Percentiles rank a stretch among this genome's conserved stretches.
Conservation (phyloP, 2,329 filamentous ascomycete species). For the Xylaria sp. region DNA sequence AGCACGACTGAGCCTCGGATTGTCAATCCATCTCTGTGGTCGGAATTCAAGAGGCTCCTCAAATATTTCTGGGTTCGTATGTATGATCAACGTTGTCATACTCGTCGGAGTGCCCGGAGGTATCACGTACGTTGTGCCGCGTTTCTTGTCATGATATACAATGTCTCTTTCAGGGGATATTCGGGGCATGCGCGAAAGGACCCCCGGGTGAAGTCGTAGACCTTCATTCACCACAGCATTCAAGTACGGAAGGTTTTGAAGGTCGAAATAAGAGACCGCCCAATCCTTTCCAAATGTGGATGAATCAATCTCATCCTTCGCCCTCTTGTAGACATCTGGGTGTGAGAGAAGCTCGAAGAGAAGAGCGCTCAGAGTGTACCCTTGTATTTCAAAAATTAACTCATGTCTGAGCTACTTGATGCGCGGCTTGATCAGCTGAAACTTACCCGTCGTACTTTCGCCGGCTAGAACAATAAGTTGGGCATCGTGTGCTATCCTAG, state of each 20-base stretch:
- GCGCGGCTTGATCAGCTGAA: neutral
- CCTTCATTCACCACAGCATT: constrained; percentile 49
- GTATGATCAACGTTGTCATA: constrained; percentile 35
- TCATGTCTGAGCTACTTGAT: neutral
- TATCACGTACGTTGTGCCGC: constrained; percentile 30
- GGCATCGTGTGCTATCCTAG: constrained; percentile 35
- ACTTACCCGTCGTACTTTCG: constrained; percentile 34
- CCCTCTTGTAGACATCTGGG: constrained; percentile 18
- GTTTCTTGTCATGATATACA: constrained; percentile 40
- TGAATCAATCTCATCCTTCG: constrained; percentile 27
- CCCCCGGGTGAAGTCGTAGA: constrained; percentile 53
- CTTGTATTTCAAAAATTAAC: neutral
- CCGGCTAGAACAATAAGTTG: constrained; percentile 35
- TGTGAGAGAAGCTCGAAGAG: constrained; percentile 37
- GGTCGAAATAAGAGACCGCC: constrained; percentile 31
- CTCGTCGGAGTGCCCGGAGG: constrained; percentile 32
- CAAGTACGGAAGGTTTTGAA: constrained; percentile 49
- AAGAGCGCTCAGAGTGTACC: constrained; percentile 27
- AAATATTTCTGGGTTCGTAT: constrained; percentile 37
- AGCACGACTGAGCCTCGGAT: constrained; percentile 1
- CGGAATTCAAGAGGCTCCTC: constrained; percentile 36
- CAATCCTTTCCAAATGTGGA: constrained; percentile 11
- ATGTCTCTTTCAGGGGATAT: constrained; percentile 46
- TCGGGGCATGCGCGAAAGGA: constrained; percentile 46
- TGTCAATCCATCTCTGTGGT: constrained; percentile 26